A percentile compares a stretch with the other conserved stretches of the same genome.
These are phyloP conservation scores for Boletus sp. DNA, from an alignment of 1,284 basidiomycete species.

Conservation along the genomic window DNA sequence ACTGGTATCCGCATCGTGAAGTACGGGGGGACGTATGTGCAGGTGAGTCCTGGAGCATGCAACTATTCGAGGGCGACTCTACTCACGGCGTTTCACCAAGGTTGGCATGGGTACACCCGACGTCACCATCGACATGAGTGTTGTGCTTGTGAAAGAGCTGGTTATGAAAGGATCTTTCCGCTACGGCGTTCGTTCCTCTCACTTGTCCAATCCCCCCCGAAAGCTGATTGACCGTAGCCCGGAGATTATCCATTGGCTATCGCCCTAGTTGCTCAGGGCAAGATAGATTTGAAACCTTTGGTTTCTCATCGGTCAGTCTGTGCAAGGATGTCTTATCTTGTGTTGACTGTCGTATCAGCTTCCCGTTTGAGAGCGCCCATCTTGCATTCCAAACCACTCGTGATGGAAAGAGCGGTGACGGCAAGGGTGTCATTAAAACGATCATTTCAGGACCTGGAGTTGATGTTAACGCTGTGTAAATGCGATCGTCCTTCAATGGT, in stretches of 20 bases:
- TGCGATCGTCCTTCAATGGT: background rate
- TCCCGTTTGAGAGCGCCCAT: conserved; percentile 73
- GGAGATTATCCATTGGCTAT: conserved; percentile 89
- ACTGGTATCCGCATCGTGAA: conserved; percentile 79
- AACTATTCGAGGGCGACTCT: conserved; percentile 5
- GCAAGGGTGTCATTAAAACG: conserved; percentile 72
- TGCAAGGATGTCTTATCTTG: background rate
- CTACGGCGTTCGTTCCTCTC: conserved; percentile 62
- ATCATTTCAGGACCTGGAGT: conserved; percentile 80
- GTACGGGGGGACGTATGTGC: conserved; percentile 74
- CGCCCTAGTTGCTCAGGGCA: conserved; percentile 76
- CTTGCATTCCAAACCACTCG: conserved; percentile 82
- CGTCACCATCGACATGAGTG: conserved; percentile 63
- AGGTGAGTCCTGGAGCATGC: conserved; percentile 44
- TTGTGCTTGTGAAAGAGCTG: conserved; percentile 75
- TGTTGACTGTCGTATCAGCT: conserved; percentile 47
- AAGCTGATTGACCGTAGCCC: conserved; percentile 49
- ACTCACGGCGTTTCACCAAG: conserved; percentile 39
- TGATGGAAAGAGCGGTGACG: conserved; percentile 79
- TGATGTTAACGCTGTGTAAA: conserved; percentile 39
- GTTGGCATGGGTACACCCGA: conserved; percentile 77
- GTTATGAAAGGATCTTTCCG: conserved; percentile 87
- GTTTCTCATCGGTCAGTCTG: conserved; percentile 79
- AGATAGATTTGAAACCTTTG: conserved; percentile 85
- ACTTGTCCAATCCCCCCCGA: background rate